These are phyloP conservation scores for Diplocarpon mali DNA, from an alignment of 2,329 filamentous ascomycete species.

Conservation along the genomic window DNA sequence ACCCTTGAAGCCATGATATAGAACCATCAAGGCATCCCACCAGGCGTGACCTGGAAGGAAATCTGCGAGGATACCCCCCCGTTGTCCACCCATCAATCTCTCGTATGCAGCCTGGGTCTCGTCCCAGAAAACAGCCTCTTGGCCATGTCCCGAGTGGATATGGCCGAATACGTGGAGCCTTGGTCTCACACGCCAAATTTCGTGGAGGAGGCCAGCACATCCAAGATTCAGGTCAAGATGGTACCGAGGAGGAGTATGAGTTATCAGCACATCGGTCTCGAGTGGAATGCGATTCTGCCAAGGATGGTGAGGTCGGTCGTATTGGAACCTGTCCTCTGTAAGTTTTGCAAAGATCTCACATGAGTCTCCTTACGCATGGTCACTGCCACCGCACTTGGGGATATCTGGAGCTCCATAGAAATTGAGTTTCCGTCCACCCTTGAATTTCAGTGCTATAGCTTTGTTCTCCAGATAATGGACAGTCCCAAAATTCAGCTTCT, in stretches of 20 bases:
- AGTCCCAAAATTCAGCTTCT: conserved; percentile 50
- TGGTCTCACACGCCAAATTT: conserved; percentile 49
- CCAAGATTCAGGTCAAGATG: conserved; percentile 43
- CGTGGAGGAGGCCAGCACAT: conserved; percentile 44
- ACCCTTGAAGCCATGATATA: conserved; percentile 40
- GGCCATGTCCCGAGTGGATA: conserved; percentile 50
- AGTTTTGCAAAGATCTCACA: neutral
- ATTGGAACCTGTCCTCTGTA: conserved; percentile 41
- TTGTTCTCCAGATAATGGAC: conserved; percentile 69
- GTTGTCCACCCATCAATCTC: conserved; percentile 23
- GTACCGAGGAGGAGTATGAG: conserved; percentile 51
- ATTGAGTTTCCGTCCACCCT: conserved; percentile 46
- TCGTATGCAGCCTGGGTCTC: conserved; percentile 36
- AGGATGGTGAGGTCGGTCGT: conserved; percentile 42
- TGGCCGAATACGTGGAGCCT: conserved; percentile 56
- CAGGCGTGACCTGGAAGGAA: conserved; percentile 29
- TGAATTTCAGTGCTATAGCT: conserved; percentile 51
- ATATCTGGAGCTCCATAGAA: conserved; percentile 78
- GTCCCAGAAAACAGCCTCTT: conserved; percentile 51
- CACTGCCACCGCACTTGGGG: conserved; percentile 58
- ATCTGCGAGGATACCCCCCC: conserved; percentile 27
- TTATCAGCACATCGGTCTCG: conserved; percentile 52
- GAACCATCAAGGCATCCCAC: conserved; percentile 38
- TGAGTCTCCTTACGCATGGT: conserved; percentile 42
- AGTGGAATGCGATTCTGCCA: conserved; percentile 50